Conservation (phyloP, 306 rosid genomes). For the Astragalus glycyphyllos region DNA sequence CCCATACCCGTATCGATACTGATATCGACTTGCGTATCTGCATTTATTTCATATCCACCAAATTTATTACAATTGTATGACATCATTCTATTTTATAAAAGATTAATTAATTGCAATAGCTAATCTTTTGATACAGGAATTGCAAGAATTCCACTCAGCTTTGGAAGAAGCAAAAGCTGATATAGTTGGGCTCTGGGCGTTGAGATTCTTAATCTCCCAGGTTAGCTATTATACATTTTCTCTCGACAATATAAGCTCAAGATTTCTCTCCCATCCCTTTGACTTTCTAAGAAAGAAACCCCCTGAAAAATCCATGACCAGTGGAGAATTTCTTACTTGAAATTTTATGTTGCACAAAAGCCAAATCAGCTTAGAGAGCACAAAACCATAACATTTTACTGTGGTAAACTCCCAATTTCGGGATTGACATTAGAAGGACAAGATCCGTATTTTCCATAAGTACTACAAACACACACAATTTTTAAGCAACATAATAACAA, state of each 20-base stretch:
- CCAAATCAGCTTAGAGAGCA: slow-evolving; percentile 7
- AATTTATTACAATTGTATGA: slow-evolving; percentile 7
- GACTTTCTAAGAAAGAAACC: slow-evolving; percentile 23
- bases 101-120: slow-evolving; percentile 17
- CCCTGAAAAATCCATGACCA: neutral
- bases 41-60: neutral
- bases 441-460: neutral
- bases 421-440: neutral
- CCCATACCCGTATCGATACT: no score
- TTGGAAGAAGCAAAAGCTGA: slow-evolving; percentile 98
- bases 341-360: neutral
- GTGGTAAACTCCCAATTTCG: neutral
- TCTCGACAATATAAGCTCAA: neutral
- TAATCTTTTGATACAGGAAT: slow-evolving; percentile 66
- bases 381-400: neutral
- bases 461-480: neutral
- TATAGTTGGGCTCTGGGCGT: slow-evolving; percentile 96
- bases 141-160: slow-evolving; percentile 93
- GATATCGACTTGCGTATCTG: neutral
- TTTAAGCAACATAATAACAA: neutral
- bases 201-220: slow-evolving; percentile 74
- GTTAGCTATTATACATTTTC: slow-evolving; percentile 47
- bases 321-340: neutral
- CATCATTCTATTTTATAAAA: slow-evolving; percentile 18
- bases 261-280: neutral